Evolutionary conservation across 192 early-diverging fungal genomes (phyloP), one percentile per base, ranked within the genome.

Genomic region (Umbelopsis isabellina): DNA sequence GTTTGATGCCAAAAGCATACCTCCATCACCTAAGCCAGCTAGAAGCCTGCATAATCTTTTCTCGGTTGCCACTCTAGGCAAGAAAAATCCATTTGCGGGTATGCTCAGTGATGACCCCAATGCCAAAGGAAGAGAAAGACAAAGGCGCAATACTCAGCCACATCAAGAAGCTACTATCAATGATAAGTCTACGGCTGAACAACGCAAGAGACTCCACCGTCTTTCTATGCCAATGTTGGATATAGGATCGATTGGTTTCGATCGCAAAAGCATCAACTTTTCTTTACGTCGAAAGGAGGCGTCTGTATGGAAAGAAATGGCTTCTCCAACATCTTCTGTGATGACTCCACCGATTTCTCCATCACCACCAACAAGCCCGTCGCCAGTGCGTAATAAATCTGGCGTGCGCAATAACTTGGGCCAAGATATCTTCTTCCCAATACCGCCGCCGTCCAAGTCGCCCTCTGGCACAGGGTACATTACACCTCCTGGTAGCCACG

Each of bases 91-190:
- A 11, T 61, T 61, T 13, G 27, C 55, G 4, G 55, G 55, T 13
- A 61, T 61, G 27, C 2, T 35, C 18, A 61, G 25, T 18, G 55
- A 61, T 13, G 55, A 61, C 18, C 16, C 12, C 2, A 35, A 16
- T 49, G 48, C 5, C 18, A 49, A 61, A 25, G 33, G 27, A 16
- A 23, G 27, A 4, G 33, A 35, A 35, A 61, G 55, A 25, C 55
- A 61, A 33, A 61, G 55, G 33, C 55, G 55, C 18, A 61, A 61
- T 18, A 61, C 55, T 35, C 55, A 61, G 25, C 55, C 55, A 61
- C 30, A 61, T 18, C 55, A 61, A 35, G 55, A 33, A 8, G 30
- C 55, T 61, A 30, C 55, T 61, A 30, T 23, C 2, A 61, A 25
- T 15, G 55, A 61, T 3, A 61, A 61, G 30, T 30, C 55, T 35